Evolutionary conservation across 176 grass and related monocot genomes (phyloP), one percentile per base, ranked within the genome.

Genomic region (Secale cereale): DNA sequence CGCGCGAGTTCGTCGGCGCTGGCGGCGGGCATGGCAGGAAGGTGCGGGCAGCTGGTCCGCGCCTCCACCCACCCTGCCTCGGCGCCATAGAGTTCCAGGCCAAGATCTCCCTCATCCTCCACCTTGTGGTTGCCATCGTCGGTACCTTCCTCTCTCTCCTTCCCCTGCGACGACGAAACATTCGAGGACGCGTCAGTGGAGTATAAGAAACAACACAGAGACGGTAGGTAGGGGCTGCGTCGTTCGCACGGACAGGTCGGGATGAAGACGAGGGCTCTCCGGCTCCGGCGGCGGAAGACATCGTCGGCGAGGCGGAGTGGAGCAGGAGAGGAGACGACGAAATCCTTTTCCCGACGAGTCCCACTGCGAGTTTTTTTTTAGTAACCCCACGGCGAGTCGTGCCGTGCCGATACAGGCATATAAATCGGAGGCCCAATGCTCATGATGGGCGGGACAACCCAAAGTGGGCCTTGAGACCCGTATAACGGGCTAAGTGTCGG

Each of bases 11-110:
- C 91, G 57, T 81, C 78, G 17, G 48, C 79, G 57, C 36, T 39
- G 52, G 74, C 60, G 45, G 86, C 59, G 70, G 84, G 91, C 70
- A 96, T 82, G 56, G 91, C 75, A 15, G 65, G 4, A 37, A 94
- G 86, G 78, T 96, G 93, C 5, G 89, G 88, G 90, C 97, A 94
- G 15, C 79, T 87, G 43, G 93, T 92, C 78, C 97, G 97, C 73
- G 90, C 91, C 81, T 96, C 93, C 36, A 94, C 93, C 97, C 93
- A 96, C 37, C 90, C 97, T 8, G 91, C 85, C 36, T 62, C 79
- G 36, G 82, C 86, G 19, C 91, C 91, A 33, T 85, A 82, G 32
- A 94, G 79, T 11, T 94, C 89, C 48, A 90, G 0, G 8, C 83
- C 80, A n/a, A 50, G 3, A 3, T 19, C 22, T 12, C n/a, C 29